Percentiles rank a stretch among this genome's conserved stretches.
Conservation (phyloP, 805 yeast species). For the Candida endomychidarum region DNA sequence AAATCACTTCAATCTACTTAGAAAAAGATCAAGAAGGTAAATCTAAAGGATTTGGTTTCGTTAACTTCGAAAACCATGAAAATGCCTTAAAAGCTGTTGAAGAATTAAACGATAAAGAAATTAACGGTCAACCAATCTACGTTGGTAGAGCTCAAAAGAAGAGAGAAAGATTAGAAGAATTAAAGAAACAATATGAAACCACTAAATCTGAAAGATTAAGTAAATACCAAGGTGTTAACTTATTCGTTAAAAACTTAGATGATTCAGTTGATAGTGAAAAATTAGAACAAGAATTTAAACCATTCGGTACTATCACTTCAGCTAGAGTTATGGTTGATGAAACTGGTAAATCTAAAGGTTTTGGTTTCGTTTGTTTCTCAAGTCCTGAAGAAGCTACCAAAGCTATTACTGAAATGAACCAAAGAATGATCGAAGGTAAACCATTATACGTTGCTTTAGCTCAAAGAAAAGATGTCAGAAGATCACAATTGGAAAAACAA, state of each 20-base stretch:
- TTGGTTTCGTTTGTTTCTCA: slow-evolving; percentile 97
- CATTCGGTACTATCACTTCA: slow-evolving; percentile 92
- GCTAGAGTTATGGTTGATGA: slow-evolving; percentile 97
- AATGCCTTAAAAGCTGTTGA: slow-evolving; percentile 90
- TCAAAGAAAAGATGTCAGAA: slow-evolving; percentile 97
- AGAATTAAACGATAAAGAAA: slow-evolving; percentile 82
- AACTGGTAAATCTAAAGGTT: slow-evolving; percentile 92
- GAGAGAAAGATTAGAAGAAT: slow-evolving; percentile 94
- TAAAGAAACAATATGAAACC: slow-evolving; percentile 91
- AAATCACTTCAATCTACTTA: slow-evolving; percentile 77
- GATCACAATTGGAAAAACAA: slow-evolving; percentile 95
- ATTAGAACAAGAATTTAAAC: slow-evolving; percentile 87
- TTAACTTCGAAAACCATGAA: slow-evolving; percentile 85
- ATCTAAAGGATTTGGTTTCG: slow-evolving; percentile 94
- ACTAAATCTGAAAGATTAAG: slow-evolving; percentile 86
- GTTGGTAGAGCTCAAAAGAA: slow-evolving; percentile 99
- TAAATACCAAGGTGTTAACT: slow-evolving; percentile 96
- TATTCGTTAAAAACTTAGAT: slow-evolving; percentile 94
- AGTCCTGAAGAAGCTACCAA: slow-evolving; percentile 98
- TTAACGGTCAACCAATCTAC: slow-evolving; percentile 80
- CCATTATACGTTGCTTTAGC: slow-evolving; percentile 98
- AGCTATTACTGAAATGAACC: slow-evolving; percentile 98
- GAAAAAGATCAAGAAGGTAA: slow-evolving; percentile 84
- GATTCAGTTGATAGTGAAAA: slow-evolving; percentile 89
- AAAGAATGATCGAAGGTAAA: slow-evolving; percentile 90